Conservation (phyloP, 805 yeast species). For the Zygosaccharomyces lentus region DNA sequence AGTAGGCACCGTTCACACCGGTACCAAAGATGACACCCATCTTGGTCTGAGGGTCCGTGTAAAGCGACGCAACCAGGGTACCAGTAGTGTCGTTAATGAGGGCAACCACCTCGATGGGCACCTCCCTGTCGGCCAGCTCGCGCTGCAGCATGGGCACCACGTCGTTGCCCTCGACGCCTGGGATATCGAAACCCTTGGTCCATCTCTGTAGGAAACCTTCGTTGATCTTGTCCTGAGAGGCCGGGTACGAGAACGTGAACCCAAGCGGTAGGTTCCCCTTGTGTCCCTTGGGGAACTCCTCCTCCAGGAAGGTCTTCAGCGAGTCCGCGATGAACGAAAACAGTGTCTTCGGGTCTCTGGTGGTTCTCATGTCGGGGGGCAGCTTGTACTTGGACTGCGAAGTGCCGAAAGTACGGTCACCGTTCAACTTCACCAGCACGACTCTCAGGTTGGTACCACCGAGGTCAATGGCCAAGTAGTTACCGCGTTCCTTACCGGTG, state of each 20-base stretch:
- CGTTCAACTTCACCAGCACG: conserved; percentile 78
- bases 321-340: conserved; percentile 85
- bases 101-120: conserved; percentile 86
- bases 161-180: conserved; percentile 88
- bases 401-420: conserved; percentile 79
- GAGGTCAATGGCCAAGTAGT: conserved; percentile 87
- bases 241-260: conserved; percentile 93
- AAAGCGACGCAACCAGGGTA: conserved; percentile 91
- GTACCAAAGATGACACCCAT: conserved; percentile 98
- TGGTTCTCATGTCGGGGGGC: conserved; percentile 75
- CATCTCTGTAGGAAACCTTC: conserved; percentile 87
- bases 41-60: conserved; percentile 80
- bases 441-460: conserved; percentile 98
- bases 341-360: conserved; percentile 60
- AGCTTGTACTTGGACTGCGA: conserved; percentile 81
- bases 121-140: conserved; percentile 56
- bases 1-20: conserved; percentile 96
- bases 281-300: conserved; percentile 66
- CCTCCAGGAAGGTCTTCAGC: conserved; percentile 62
- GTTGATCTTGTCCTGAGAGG: conserved; percentile 76
- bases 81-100: conserved; percentile 97
- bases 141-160: conserved; percentile 87
- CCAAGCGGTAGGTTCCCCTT: conserved; percentile 70
- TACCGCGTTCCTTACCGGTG: conserved; percentile 86
- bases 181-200: conserved; percentile 97